phyloP scores from a whole-genome alignment of 1,139 yeast species.

The Kodamaea arcana region DNA sequence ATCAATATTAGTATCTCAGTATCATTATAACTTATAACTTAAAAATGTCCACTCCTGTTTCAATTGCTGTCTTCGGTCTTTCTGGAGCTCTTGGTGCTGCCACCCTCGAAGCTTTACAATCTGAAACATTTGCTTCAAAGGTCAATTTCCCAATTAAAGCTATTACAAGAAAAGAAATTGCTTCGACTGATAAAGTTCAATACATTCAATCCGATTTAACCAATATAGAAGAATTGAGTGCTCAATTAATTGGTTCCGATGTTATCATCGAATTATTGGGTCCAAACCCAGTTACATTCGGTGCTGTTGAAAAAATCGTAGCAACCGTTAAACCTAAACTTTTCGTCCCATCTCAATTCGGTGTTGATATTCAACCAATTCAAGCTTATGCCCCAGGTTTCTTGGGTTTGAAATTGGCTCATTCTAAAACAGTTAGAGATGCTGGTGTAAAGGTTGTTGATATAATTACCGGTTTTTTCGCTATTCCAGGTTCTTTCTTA shows the following conservation, averaged over 20 bases:
- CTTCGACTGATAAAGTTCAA: conserved; percentile 35
- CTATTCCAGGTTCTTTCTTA: conserved; percentile 35
- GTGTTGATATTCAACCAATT: conserved; percentile 34
- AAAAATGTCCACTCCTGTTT: conserved; percentile 1
- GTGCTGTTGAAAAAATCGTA: conserved; percentile 30
- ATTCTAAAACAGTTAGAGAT: conserved; percentile 36
- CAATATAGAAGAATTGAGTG: conserved; percentile 19
- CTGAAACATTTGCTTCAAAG: conserved; percentile 38
- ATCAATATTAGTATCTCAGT: no score
- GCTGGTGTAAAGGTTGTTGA: conserved; percentile 52
- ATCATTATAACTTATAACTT: no score
- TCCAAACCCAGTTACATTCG: conserved; percentile 21
- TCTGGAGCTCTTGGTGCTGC: conserved; percentile 52
- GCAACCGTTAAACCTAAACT: conserved; percentile 43
- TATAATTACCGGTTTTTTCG: conserved; percentile 42
- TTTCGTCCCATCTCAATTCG: conserved; percentile 63
- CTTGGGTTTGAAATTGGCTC: conserved; percentile 33
- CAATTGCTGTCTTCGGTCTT: conserved; percentile 51
- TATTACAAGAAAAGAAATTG: conserved; percentile 39
- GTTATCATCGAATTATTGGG: conserved; percentile 46
- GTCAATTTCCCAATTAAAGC: conserved; percentile 48
- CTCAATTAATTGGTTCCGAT: conserved; percentile 45
- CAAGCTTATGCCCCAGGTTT: conserved; percentile 28
- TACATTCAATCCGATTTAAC: conserved; percentile 31
- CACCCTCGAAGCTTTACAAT: conserved; percentile 40